These are phyloP conservation scores for Annulohypoxylon maeteangense DNA, from an alignment of 495 filamentous ascomycete genomes.

Conservation along the genomic window DNA sequence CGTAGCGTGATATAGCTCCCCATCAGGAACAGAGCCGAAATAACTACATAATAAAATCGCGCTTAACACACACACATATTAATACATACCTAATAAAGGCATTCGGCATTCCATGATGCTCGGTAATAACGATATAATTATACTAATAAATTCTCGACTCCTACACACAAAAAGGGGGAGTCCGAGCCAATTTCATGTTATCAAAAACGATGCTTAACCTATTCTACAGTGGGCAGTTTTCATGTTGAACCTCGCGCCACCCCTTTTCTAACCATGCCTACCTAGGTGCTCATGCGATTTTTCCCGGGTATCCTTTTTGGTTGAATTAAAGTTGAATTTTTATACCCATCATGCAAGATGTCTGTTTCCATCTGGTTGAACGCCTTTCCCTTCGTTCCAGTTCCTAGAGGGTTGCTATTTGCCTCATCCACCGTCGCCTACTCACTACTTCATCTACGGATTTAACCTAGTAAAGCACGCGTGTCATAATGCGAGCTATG, in stretches of 20 bases:
- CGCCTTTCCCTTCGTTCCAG: constrained; percentile 15
- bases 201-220: neutral
- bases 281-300: constrained; percentile 52
- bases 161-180: neutral
- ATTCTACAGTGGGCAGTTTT: constrained; percentile 44
- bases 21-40: neutral
- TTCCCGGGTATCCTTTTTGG: constrained; percentile 34
- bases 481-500: constrained; percentile 83
- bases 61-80: constrained; percentile 1
- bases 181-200: constrained; percentile 14
- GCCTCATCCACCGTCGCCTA: neutral
- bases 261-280: constrained; percentile 51
- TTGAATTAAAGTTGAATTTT: constrained; percentile 39
- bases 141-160: neutral
- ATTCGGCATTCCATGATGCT: neutral
- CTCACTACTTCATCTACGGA: neutral
- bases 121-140: neutral
- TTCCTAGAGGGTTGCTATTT: constrained; percentile 4
- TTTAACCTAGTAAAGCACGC: constrained; percentile 80
- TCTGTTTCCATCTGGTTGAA: constrained; percentile 36
- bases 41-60: constrained; percentile 8
- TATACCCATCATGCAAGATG: constrained; percentile 31
- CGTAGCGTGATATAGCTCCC: neutral
- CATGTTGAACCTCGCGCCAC: constrained; percentile 60
- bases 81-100: neutral